Base-by-base conservation (phyloP, 2,329 filamentous ascomycete species). In the Alternaria panax region DNA sequence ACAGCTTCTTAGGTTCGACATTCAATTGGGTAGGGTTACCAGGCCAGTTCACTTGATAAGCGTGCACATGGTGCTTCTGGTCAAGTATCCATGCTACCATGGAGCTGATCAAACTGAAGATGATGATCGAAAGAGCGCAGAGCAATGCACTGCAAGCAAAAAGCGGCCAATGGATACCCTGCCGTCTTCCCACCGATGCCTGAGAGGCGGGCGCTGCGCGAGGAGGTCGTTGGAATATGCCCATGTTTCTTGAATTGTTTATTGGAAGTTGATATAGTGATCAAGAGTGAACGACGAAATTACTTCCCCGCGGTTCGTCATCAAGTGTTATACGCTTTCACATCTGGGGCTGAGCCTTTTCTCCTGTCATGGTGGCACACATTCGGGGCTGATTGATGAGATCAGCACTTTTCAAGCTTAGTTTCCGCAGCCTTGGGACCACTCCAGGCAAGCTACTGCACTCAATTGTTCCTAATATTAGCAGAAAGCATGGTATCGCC, bases 81-180 rank as follows among this genome's bases (percentile, higher is more conserved):
- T 68, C 57, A 32, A 71, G 73, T 2, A 75, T 54, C 48, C 68
- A 76, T n/a, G 61, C 68, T n/a, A 76, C 72, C 72, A 74, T 74
- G 36, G 71, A 75, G 52, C 67, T 72, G 41, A 75, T 69, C 14
- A 76, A 54, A 5, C 66, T 72, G 11, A 76, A 62, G 34, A 73
- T 71, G 16, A 69, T 54, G 18, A 75, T 75, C 7, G 72, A 76
- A 8, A 75, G 60, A 9, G 68, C 68, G 1, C 71, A 73, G 25
- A 76, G 73, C 7, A 73, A 22, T 7, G 60, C 59, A 43, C 64
- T 70, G 9, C 67, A 68, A 4, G 62, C 18, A 30, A 73, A 67
- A 7, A 76, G 65, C 24, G 63, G 55, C 59, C 70, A 59, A 36
- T 66, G 63, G 24, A 24, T 45, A 18, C 36, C 45, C 14, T 18